Conservation (phyloP, 208 protist genomes). For the Wallacemonas rigidus region DNA sequence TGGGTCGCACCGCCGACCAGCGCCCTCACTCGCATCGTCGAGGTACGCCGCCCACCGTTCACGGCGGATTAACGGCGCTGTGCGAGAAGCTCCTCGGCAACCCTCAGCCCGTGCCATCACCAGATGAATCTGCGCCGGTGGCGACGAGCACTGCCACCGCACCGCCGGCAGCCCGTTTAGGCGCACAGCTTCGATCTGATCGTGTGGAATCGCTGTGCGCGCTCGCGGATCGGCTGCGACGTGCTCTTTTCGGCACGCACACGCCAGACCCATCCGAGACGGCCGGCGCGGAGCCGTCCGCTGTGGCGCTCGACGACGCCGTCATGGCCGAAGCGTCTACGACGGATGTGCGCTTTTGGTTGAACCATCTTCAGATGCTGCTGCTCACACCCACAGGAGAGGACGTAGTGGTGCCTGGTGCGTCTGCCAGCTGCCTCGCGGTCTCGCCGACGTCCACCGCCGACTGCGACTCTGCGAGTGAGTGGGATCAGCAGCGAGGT, state of each 20-base stretch:
- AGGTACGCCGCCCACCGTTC: too few species aligned
- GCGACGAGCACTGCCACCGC: neutral
- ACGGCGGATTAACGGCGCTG: neutral
- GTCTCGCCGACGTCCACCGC: neutral
- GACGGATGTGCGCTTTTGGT: conserved; percentile 70
- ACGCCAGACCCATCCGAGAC: neutral
- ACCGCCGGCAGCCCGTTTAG: neutral
- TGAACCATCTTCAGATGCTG: conserved; percentile 71
- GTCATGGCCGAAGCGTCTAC: conserved; percentile 22
- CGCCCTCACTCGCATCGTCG: too few species aligned
- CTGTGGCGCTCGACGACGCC: conserved; percentile 21
- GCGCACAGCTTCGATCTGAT: neutral
- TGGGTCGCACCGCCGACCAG: too few species aligned
- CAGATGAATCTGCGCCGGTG: neutral
- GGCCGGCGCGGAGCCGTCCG: neutral
- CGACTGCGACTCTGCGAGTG: conserved; percentile 22
- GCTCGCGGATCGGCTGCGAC: neutral
- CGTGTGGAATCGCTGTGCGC: neutral
- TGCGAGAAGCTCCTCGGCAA: neutral
- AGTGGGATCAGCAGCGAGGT: conserved; percentile 37
- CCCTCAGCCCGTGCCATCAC: neutral
- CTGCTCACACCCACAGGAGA: conserved; percentile 24
- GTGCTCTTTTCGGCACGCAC: conserved; percentile 1
- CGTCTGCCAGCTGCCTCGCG: too few species aligned
- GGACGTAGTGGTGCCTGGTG: neutral